phyloP scores from a whole-genome alignment of 2,329 filamentous ascomycete genomes.

The Neonectria ditissima region DNA sequence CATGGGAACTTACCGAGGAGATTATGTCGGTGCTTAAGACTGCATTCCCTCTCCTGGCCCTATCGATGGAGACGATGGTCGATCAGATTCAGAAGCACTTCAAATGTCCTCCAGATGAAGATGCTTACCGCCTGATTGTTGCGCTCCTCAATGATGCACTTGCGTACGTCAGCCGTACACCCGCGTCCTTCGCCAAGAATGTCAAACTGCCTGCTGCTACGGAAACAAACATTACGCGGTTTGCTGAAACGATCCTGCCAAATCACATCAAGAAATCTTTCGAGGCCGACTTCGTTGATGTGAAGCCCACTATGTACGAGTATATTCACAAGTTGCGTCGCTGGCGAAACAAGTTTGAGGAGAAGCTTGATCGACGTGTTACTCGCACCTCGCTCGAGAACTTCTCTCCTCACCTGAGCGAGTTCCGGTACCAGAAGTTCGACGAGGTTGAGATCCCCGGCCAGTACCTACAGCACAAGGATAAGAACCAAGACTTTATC shows the following conservation, averaged over 20 bases:
- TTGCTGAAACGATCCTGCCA: slow-evolving; percentile 95
- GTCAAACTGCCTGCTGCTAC: slow-evolving; percentile 91
- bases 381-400: slow-evolving; percentile 81
- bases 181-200: slow-evolving; percentile 86
- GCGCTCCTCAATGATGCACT: slow-evolving; percentile 95
- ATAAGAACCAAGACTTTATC: slow-evolving; percentile 99
- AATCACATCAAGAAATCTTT: slow-evolving; percentile 96
- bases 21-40: slow-evolving; percentile 97
- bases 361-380: slow-evolving; percentile 89
- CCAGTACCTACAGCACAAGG: slow-evolving; percentile 96
- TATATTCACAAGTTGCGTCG: slow-evolving; percentile 97
- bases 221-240: slow-evolving; percentile 95
- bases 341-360: slow-evolving; percentile 98
- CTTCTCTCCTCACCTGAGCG: slow-evolving; percentile 91
- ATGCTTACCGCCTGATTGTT: slow-evolving; percentile 97
- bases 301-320: slow-evolving; percentile 97
- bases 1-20: slow-evolving; percentile 97
- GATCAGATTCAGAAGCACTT: slow-evolving; percentile 99
- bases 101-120: slow-evolving; percentile 98
- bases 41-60: slow-evolving; percentile 91
- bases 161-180: slow-evolving; percentile 90
- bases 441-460: slow-evolving; percentile 98
- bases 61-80: slow-evolving; percentile 99
- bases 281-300: slow-evolving; percentile 94
- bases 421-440: slow-evolving; percentile 97